Evolutionary conservation across 2,329 filamentous ascomycete genomes (phyloP).

Genomic region (Pseudopithomyces chartarum): DNA sequence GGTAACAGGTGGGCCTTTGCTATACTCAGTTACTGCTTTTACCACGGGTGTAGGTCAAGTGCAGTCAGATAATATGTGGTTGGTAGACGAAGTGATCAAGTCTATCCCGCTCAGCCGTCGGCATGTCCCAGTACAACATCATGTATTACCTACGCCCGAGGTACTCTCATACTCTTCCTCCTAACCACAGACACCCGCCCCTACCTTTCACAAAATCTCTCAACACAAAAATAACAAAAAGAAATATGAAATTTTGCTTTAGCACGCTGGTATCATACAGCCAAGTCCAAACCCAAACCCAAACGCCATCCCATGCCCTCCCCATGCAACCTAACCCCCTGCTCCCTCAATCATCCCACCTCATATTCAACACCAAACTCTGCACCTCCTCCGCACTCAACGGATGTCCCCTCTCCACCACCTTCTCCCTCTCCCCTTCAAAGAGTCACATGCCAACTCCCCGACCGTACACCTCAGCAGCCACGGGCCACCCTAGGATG

Average conservation of each 20-base stretch:
- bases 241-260: constrained; percentile 3
- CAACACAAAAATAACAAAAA: not conserved
- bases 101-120: no score
- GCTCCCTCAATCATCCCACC: constrained; percentile 32
- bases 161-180: no score
- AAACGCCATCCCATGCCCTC: constrained; percentile 2
- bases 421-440: constrained; percentile 18
- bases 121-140: no score
- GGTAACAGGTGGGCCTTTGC: no score
- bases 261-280: constrained; percentile 7
- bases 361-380: constrained; percentile 33
- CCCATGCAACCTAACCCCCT: constrained; percentile 4
- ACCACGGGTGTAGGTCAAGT: no score
- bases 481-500: constrained; percentile 42
- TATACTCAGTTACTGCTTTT: no score
- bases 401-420: constrained; percentile 3
- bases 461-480: constrained; percentile 30
- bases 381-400: constrained; percentile 28
- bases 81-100: no score
- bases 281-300: not conserved
- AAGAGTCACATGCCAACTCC: constrained; percentile 36
- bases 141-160: no score
- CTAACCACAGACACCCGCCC: no score
- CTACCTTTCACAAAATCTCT: no score
- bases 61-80: no score